Percentiles rank a stretch among this genome's conserved stretches.
These are phyloP conservation scores for Conticribra guillardii DNA, from an alignment of 108 stramenopile genomes.

Conservation along the genomic window DNA sequence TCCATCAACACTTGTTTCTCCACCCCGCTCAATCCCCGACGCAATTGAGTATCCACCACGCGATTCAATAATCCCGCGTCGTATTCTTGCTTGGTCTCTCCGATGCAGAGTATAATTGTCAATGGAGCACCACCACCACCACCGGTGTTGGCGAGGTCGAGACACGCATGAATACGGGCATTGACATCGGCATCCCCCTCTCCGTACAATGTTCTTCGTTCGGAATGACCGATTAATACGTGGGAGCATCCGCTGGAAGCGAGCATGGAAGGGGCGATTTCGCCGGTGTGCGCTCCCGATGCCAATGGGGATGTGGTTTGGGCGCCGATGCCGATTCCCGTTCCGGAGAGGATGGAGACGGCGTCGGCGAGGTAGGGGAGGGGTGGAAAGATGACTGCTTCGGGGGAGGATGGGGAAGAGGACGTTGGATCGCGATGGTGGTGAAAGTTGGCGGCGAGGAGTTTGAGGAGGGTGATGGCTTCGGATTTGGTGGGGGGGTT, in stretches of 20 bases:
- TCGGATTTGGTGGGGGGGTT: constrained; percentile 65
- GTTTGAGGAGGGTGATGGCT: constrained; percentile 60
- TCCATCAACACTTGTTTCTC: constrained; percentile 23
- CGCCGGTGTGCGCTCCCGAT: constrained; percentile 65
- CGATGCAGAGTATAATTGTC: constrained; percentile 55
- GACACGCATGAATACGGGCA: constrained; percentile 34
- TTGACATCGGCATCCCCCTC: constrained; percentile 52
- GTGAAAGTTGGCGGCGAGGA: constrained; percentile 50
- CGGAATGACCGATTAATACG: constrained; percentile 66
- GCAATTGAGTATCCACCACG: constrained; percentile 55
- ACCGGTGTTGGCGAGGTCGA: too few relatives aligned
- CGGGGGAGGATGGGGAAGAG: constrained; percentile 20
- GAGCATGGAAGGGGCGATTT: constrained; percentile 53
- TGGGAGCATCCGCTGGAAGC: constrained; percentile 46
- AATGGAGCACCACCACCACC: too few relatives aligned
- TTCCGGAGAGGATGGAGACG: constrained; percentile 52
- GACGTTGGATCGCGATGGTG: constrained; percentile 47
- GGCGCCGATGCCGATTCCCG: constrained; percentile 77
- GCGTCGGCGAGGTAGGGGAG: constrained; percentile 58
- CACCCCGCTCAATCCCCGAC: constrained; percentile 59
- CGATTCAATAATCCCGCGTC: constrained; percentile 37
- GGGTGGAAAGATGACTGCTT: constrained; percentile 77
- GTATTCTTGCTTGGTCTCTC: constrained; percentile 51
- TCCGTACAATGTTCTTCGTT: constrained; percentile 53
- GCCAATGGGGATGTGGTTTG: constrained; percentile 60